Evolutionary conservation across 179 eudicot species (phyloP).

Genomic region (Actinidia arguta): DNA sequence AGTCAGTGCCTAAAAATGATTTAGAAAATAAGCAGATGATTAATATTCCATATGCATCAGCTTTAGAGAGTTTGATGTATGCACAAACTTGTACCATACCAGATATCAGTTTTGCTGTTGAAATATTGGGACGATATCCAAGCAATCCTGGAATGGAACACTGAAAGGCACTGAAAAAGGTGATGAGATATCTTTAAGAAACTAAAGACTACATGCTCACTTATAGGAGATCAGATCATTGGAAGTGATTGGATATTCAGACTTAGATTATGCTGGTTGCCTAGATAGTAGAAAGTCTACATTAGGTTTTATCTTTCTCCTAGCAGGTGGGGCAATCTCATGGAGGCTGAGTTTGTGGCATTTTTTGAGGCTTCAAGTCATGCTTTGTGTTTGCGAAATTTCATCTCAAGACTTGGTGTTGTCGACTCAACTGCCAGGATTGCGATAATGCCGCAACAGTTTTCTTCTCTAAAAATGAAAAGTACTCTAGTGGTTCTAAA

Average conservation of each 20-base stretch:
- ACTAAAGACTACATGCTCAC: no score
- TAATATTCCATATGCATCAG: not conserved
- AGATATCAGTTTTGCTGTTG: not conserved
- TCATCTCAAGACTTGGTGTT: not conserved
- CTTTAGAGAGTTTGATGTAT: not conserved
- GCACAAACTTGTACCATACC: not conserved
- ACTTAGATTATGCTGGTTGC: no score
- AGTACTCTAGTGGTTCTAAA: not conserved
- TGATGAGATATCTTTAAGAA: no score
- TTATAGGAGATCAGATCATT: no score
- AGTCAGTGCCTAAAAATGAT: no score
- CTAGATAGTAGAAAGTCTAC: not conserved
- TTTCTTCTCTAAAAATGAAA: slow-evolving; percentile 4
- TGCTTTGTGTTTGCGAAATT: not conserved
- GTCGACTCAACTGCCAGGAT: slow-evolving; percentile 1
- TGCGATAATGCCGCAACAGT: not conserved
- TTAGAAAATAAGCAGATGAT: no score
- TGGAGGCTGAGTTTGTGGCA: not conserved
- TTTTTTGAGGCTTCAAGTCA: slow-evolving; percentile 3
- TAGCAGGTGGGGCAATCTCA: not conserved
- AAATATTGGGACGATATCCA: not conserved
- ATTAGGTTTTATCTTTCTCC: not conserved
- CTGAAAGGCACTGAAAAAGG: no score
- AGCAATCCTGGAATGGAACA: not conserved
- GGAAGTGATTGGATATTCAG: no score